A percentile compares a stretch with the other conserved stretches of the same genome.
These are phyloP conservation scores for Abelmoschus esculentus DNA, from an alignment of 345 rosid species.

Conservation along the genomic window DNA sequence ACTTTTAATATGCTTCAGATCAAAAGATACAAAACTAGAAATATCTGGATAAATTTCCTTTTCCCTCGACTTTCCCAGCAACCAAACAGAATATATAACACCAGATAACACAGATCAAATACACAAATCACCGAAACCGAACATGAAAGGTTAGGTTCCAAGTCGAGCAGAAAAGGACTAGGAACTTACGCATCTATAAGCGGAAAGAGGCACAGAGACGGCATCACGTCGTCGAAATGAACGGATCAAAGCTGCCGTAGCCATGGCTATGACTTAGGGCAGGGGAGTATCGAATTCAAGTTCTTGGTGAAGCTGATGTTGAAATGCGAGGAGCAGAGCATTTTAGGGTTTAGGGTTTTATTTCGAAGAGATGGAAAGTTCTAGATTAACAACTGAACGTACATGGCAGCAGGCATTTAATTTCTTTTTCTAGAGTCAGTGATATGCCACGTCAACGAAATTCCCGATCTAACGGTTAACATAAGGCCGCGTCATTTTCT, in stretches of 20 bases:
- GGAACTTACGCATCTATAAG: constrained; percentile 52
- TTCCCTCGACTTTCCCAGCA: not conserved
- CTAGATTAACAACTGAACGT: too few species aligned
- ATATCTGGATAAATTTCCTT: not conserved
- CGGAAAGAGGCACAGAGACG: constrained; percentile 44
- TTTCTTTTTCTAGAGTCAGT: too few species aligned
- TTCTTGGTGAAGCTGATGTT: too few species aligned
- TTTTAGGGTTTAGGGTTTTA: too few species aligned
- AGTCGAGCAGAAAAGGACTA: not conserved
- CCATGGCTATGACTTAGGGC: too few species aligned
- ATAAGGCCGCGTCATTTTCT: too few species aligned
- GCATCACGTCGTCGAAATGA: constrained; percentile 62
- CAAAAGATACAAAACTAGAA: not conserved
- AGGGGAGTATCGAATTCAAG: too few species aligned
- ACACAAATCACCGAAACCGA: not conserved
- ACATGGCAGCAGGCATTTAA: too few species aligned
- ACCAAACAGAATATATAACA: not conserved
- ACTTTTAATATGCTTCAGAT: not conserved
- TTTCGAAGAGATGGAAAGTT: too few species aligned
- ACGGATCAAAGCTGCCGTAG: constrained; percentile 38
- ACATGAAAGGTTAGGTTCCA: not conserved
- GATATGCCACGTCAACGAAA: too few species aligned
- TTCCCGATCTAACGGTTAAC: too few species aligned
- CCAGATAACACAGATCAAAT: not conserved
- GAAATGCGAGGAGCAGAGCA: too few species aligned